Evolutionary conservation across 768 basidiomycete species (phyloP).

Genomic region (Boletus sensibilis): DNA sequence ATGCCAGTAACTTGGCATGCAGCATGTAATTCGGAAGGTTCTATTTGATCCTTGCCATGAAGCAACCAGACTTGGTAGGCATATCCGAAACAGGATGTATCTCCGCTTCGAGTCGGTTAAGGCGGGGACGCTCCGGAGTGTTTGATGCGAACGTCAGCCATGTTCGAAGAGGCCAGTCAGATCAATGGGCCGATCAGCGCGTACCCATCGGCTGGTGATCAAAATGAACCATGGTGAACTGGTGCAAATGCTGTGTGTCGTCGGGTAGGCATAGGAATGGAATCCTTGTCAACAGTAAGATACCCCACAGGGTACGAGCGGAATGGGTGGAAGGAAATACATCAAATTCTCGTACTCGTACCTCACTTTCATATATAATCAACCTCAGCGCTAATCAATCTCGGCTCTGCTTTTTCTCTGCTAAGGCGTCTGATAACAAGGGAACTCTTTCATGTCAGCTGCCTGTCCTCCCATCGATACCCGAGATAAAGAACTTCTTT

Average conservation of each 20-base stretch:
- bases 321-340: neutral
- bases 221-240: neutral
- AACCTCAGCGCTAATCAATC: neutral
- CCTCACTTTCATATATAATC: neutral
- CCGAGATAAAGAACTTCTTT: neutral
- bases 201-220: neutral
- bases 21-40: neutral
- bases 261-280: neutral
- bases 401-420: neutral
- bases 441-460: neutral
- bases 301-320: too few species aligned
- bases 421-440: neutral
- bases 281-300: neutral
- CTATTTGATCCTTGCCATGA: neutral
- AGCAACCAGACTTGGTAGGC: neutral
- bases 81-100: neutral
- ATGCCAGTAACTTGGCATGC: neutral
- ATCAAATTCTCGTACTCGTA: neutral
- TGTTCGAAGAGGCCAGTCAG: neutral
- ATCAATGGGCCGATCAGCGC: neutral
- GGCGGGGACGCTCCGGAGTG: neutral
- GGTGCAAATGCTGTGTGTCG: neutral
- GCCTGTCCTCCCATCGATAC: neutral
- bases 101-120: neutral
- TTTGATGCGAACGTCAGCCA: too few species aligned